Conservation (phyloP, 495 filamentous ascomycete genomes). For the Cenococcum geophilum region DNA sequence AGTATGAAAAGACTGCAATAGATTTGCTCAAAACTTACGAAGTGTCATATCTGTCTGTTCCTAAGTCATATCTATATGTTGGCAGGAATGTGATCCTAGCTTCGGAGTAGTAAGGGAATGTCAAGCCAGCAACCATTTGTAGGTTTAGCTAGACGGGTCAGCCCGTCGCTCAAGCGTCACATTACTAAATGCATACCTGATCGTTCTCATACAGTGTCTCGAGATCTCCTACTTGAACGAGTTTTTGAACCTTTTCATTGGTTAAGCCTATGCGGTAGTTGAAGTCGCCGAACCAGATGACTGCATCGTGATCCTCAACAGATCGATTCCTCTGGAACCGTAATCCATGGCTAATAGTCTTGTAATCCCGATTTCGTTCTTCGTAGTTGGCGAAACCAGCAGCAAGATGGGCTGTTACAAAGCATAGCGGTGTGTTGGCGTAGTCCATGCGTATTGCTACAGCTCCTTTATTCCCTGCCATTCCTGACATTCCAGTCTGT, state of each 20-base stretch:
- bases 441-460: constrained; percentile 96
- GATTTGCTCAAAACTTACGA: constrained; percentile 54
- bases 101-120: constrained; percentile 89
- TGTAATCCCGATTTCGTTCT: constrained; percentile 88
- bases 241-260: constrained; percentile 69
- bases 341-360: constrained; percentile 79
- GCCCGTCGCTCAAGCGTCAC: constrained; percentile 16
- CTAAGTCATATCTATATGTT: constrained; percentile 93
- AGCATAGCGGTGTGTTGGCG: constrained; percentile 87
- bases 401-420: constrained; percentile 93
- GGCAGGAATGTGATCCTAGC: constrained; percentile 76
- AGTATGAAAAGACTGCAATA: neutral
- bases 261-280: constrained; percentile 92
- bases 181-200: constrained; percentile 43
- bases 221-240: constrained; percentile 63
- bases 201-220: constrained; percentile 86
- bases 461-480: constrained; percentile 96
- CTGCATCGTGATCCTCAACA: constrained; percentile 86
- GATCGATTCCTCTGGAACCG: constrained; percentile 82
- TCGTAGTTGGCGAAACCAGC: constrained; percentile 97
- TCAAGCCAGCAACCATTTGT: constrained; percentile 87
- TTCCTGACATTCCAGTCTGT: constrained; percentile 88
- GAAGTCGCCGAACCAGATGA: constrained; percentile 99
- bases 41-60: constrained; percentile 80
- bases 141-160: constrained; percentile 62